Conservation (phyloP, 352 stramenopile genomes). For the Phytophthora sojae region DNA sequence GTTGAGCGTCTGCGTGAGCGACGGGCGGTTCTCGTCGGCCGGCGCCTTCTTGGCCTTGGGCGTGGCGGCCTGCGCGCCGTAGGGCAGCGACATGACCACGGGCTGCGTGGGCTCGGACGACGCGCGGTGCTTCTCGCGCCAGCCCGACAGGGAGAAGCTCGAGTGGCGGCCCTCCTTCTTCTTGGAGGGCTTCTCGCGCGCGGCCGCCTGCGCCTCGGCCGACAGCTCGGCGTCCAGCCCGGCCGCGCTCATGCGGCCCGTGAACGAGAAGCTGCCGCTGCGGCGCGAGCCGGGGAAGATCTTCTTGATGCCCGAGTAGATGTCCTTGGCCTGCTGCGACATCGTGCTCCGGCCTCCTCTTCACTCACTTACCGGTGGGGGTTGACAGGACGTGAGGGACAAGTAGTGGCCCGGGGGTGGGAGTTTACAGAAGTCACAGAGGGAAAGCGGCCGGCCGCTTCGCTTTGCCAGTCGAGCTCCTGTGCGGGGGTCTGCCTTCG, state of each 20-base stretch:
- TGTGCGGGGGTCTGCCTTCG: too few relatives aligned
- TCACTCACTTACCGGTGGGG: not conserved
- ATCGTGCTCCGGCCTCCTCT: constrained; percentile 37
- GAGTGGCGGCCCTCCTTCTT: constrained; percentile 61
- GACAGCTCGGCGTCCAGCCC: constrained; percentile 41
- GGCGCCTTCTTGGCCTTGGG: constrained; percentile 34
- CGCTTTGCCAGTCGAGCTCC: constrained; percentile 6
- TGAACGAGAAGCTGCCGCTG: constrained; percentile 61
- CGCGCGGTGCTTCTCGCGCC: constrained; percentile 56
- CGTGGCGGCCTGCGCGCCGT: constrained; percentile 44
- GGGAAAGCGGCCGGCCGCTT: not conserved
- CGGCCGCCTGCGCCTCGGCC: constrained; percentile 41
- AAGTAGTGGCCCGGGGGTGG: not conserved
- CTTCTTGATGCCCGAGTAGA: constrained; percentile 85
- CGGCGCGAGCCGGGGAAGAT: constrained; percentile 64
- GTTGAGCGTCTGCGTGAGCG: constrained; percentile 37
- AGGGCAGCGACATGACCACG: constrained; percentile 52
- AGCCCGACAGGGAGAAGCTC: constrained; percentile 62
- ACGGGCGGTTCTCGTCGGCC: constrained; percentile 30
- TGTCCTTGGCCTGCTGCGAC: constrained; percentile 80
- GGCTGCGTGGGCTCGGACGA: constrained; percentile 29
- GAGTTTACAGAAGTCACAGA: constrained; percentile 19
- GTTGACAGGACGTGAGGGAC: not conserved
- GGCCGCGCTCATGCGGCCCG: constrained; percentile 33
- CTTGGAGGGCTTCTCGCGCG: constrained; percentile 35